Conservation (phyloP, 306 rosid species). For the Macrotyloma uniflorum region DNA sequence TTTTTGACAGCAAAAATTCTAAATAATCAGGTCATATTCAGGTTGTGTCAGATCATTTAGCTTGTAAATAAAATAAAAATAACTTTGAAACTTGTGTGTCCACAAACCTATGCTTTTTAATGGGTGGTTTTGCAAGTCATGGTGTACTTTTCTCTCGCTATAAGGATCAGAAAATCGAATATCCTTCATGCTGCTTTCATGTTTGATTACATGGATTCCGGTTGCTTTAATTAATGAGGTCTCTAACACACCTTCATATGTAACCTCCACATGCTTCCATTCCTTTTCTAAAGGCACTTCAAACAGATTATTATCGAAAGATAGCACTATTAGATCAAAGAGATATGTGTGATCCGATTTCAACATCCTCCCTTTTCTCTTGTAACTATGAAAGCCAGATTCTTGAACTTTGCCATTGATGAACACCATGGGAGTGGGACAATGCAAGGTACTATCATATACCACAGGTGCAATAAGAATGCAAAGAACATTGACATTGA, state of each 20-base stretch:
- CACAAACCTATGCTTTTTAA: no score
- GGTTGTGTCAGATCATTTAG: background rate
- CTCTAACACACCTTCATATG: background rate
- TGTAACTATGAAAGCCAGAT: background rate
- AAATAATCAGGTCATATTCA: background rate
- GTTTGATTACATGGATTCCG: background rate
- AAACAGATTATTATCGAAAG: fast-evolving
- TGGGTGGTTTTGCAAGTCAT: no score
- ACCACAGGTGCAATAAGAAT: background rate
- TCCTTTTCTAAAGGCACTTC: background rate
- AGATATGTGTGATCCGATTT: background rate
- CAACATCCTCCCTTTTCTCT: background rate
- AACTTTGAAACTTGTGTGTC: background rate
- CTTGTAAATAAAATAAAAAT: background rate
- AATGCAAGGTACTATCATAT: no score
- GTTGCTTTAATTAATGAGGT: background rate
- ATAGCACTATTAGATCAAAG: background rate
- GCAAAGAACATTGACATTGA: background rate
- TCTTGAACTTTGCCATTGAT: background rate
- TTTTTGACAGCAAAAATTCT: no score
- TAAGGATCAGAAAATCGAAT: no score
- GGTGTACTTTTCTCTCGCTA: background rate
- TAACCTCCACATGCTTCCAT: background rate
- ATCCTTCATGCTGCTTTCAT: background rate
- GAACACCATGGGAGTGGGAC: background rate